Evolutionary conservation across 2,329 filamentous ascomycete species (phyloP).

Genomic region (Aquanectria penicillioides): DNA sequence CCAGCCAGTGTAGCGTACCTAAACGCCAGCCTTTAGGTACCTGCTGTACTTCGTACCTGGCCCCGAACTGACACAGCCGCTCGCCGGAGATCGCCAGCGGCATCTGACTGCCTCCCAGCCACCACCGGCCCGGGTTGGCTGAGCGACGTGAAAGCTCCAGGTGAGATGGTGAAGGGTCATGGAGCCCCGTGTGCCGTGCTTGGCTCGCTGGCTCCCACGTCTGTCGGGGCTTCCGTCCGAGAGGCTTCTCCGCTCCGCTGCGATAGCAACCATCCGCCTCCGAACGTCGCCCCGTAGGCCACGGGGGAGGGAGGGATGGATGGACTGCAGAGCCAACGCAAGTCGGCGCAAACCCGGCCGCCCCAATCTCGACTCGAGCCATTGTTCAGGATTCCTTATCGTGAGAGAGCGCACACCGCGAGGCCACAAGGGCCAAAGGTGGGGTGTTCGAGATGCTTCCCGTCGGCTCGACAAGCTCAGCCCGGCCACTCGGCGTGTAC

Average conservation of each 20-base stretch:
- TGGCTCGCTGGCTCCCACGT: too few species aligned
- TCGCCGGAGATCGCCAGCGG: constrained; percentile 35
- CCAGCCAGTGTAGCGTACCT: not conserved
- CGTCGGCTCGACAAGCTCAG: not conserved
- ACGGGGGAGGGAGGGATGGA: not conserved
- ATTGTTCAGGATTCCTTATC: constrained; percentile 22
- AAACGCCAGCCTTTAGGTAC: constrained; percentile 11
- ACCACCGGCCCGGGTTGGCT: constrained; percentile 40
- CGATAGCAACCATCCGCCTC: too few species aligned
- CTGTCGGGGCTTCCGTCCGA: constrained; percentile 1
- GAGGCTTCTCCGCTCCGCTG: too few species aligned
- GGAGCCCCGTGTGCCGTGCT: too few species aligned
- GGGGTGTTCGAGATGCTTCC: constrained; percentile 17
- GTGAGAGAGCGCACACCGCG: constrained; percentile 19
- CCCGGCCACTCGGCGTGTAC: constrained; percentile 28
- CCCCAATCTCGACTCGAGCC: constrained; percentile 9
- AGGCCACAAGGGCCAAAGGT: constrained; percentile 31
- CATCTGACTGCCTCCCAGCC: constrained; percentile 33
- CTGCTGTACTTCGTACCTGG: constrained; percentile 2
- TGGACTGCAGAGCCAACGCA: not conserved
- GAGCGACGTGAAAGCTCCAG: constrained; percentile 20
- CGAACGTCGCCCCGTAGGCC: not conserved
- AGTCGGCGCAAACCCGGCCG: constrained; percentile 6
- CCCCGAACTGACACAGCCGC: constrained; percentile 30
- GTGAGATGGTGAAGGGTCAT: not conserved